phyloP scores from a whole-genome alignment of 2,329 filamentous ascomycete species.

The Sarocladiaceae sp. region DNA sequence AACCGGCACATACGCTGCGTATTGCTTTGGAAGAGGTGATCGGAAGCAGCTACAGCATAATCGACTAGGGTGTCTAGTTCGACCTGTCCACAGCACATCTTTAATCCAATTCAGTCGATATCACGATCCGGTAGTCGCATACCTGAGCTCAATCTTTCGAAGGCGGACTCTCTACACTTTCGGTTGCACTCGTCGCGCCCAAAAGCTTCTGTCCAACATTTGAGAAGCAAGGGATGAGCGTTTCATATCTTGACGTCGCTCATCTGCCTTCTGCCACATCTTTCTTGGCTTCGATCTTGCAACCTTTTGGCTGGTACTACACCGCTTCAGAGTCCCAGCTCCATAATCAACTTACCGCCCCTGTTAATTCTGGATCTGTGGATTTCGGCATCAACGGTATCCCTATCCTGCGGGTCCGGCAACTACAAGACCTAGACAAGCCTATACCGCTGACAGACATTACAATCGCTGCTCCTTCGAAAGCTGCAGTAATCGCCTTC shows the following conservation, averaged over 20 bases:
- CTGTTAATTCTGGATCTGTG: slow-evolving; percentile 3
- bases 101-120: no score
- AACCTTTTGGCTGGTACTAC: slow-evolving; percentile 73
- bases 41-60: no score
- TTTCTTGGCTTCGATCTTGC: slow-evolving; percentile 76
- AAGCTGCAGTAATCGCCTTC: slow-evolving; percentile 5
- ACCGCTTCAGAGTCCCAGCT: slow-evolving; percentile 16
- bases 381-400: slow-evolving; percentile 5
- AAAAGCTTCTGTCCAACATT: not conserved
- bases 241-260: slow-evolving; percentile 60
- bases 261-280: slow-evolving; percentile 76
- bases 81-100: no score
- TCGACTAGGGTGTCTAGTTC: no score
- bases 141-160: no score
- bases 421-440: not conserved
- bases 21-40: no score
- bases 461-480: slow-evolving; percentile 3
- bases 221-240: slow-evolving; percentile 14
- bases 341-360: not conserved
- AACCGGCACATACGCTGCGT: not conserved
- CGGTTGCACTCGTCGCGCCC: not conserved
- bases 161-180: not conserved
- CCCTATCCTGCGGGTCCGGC: slow-evolving; percentile 7
- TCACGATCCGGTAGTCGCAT: no score
- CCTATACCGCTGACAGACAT: not conserved